Percentiles rank a stretch among this genome's conserved stretches.
Conservation (phyloP, 768 basidiomycete genomes). For the Pulveroboletus ravenelii region DNA sequence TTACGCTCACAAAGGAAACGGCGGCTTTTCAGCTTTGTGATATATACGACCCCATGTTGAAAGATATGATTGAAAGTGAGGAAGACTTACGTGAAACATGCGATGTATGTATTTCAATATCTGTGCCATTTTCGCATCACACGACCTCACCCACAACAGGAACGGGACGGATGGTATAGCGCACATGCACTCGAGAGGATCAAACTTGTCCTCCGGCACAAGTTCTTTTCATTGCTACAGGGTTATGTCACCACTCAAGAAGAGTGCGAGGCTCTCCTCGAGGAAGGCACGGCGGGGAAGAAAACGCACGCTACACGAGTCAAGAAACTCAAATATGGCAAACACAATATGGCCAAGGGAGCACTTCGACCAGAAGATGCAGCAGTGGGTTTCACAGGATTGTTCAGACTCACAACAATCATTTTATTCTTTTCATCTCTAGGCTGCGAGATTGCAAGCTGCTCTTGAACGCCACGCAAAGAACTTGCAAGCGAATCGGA, state of each 20-base stretch:
- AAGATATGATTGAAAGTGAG: conserved; percentile 72
- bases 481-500: conserved; percentile 26
- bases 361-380: conserved; percentile 79
- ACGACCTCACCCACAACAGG: conserved; percentile 34
- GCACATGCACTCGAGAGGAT: conserved; percentile 74
- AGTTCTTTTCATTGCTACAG: conserved; percentile 75
- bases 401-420: neutral
- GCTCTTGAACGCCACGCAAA: conserved; percentile 46
- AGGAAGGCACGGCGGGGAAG: conserved; percentile 26
- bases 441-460: conserved; percentile 70
- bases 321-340: conserved; percentile 58
- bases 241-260: conserved; percentile 68
- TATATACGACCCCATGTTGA: conserved; percentile 80
- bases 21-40: conserved; percentile 95
- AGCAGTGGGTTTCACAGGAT: conserved; percentile 47
- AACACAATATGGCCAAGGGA: conserved; percentile 88
- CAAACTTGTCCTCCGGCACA: conserved; percentile 78
- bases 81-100: conserved; percentile 66
- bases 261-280: conserved; percentile 64
- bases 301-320: conserved; percentile 38
- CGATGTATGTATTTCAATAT: conserved; percentile 50
- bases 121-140: neutral
- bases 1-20: conserved; percentile 72
- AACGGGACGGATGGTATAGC: conserved; percentile 89
- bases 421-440: neutral